Conservation (phyloP, 371 early-diverging fungal species). For the Circinella minor region DNA sequence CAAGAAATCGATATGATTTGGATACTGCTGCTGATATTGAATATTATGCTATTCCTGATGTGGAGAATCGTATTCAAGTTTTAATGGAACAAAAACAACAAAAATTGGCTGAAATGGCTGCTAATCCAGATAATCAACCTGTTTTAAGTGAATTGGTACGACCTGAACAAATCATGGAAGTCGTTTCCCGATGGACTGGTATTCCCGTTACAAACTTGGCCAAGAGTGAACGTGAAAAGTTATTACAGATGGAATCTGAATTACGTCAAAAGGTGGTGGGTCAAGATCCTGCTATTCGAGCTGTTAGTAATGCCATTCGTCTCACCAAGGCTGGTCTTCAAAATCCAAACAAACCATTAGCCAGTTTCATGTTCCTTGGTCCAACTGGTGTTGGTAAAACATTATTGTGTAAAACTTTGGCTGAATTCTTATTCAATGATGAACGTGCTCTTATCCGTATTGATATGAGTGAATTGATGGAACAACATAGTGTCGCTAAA, state of each 20-base stretch:
- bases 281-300: slow-evolving; percentile 81
- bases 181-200: slow-evolving; percentile 89
- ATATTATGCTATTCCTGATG: slow-evolving; percentile 90
- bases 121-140: slow-evolving; percentile 35
- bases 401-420: slow-evolving; percentile 84
- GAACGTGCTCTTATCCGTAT: slow-evolving; percentile 85
- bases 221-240: slow-evolving; percentile 80
- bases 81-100: slow-evolving; percentile 56
- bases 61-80: slow-evolving; percentile 66
- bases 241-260: slow-evolving; percentile 80
- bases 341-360: slow-evolving; percentile 81
- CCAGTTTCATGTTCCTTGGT: slow-evolving; percentile 92
- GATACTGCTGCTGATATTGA: slow-evolving; percentile 82
- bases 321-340: slow-evolving; percentile 86
- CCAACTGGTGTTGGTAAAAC: slow-evolving; percentile 93
- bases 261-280: slow-evolving; percentile 82
- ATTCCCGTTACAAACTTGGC: slow-evolving; percentile 86
- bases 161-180: slow-evolving; percentile 85
- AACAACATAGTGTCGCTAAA: slow-evolving; percentile 79
- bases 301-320: slow-evolving; percentile 76
- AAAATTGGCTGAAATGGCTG: slow-evolving; percentile 63
- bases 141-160: slow-evolving; percentile 83
- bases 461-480: slow-evolving; percentile 95
- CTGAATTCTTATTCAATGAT: slow-evolving; percentile 87
- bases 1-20: slow-evolving; percentile 80